Percentiles rank a stretch among this genome's conserved stretches.
These are phyloP conservation scores for Sporothrix euskadiensis DNA, from an alignment of 2,329 filamentous ascomycete genomes.

Conservation along the genomic window DNA sequence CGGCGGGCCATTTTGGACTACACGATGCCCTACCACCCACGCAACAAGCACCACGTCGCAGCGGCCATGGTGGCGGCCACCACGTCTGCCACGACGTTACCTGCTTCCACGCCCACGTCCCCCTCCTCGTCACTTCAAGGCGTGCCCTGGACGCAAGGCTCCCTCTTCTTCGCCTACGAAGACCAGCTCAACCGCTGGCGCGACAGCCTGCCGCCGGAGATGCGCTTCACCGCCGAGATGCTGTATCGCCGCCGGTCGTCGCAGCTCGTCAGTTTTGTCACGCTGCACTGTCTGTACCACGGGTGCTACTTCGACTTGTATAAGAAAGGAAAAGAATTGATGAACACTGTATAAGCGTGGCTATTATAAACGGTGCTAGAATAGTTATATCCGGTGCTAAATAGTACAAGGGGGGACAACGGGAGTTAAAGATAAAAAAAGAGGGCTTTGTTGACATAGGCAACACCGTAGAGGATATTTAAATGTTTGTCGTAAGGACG, in stretches of 20 bases:
- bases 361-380: too few relatives aligned
- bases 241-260: slow-evolving; percentile 19
- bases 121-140: neutral
- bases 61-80: neutral
- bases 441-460: too few relatives aligned
- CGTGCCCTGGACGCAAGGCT: neutral
- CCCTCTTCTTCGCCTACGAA: slow-evolving; percentile 18
- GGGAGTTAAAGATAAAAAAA: too few relatives aligned
- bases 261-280: slow-evolving; percentile 24
- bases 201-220: slow-evolving; percentile 2
- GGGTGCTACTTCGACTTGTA: slow-evolving; percentile 26
- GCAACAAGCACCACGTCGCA: slow-evolving; percentile 11
- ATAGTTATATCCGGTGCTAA: too few relatives aligned
- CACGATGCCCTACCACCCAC: slow-evolving; percentile 23
- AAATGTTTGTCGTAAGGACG: too few relatives aligned
- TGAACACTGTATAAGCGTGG: too few relatives aligned
- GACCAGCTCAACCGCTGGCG: slow-evolving; percentile 18
- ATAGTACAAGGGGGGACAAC: too few relatives aligned
- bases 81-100: too few relatives aligned
- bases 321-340: too few relatives aligned
- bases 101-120: neutral
- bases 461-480: too few relatives aligned
- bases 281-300: slow-evolving; percentile 25
- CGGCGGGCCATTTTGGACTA: slow-evolving; percentile 20
- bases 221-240: slow-evolving; percentile 16